Percentiles rank a stretch among this genome's conserved stretches.
Conservation (phyloP, 1,284 basidiomycete species). For the Athelia sp. region DNA sequence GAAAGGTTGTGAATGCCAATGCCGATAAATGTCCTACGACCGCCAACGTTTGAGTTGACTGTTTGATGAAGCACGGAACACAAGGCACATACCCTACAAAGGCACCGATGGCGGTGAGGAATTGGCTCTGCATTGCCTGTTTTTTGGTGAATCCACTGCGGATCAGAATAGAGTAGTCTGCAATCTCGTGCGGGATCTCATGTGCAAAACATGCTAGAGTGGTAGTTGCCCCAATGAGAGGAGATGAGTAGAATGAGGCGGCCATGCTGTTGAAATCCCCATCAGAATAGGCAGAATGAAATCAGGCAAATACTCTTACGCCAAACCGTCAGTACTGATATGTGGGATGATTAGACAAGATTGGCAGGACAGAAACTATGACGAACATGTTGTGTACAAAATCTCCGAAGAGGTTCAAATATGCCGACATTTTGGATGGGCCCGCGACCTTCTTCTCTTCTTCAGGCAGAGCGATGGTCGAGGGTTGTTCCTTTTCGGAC, state of each 20-base stretch:
- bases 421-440: constrained; percentile 80
- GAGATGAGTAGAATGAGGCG: constrained; percentile 86
- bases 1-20: constrained; percentile 78
- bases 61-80: neutral
- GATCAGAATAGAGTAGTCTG: constrained; percentile 86
- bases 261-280: constrained; percentile 58
- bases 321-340: constrained; percentile 76
- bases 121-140: constrained; percentile 89
- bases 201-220: constrained; percentile 90
- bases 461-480: constrained; percentile 19
- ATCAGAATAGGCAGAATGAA: neutral
- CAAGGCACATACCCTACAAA: constrained; percentile 55
- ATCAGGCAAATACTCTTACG: constrained; percentile 43
- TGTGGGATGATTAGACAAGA: constrained; percentile 12
- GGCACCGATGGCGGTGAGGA: constrained; percentile 83
- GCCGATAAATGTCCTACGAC: constrained; percentile 76
- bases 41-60: too few relatives aligned
- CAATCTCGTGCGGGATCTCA: constrained; percentile 90
- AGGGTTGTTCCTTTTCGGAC: constrained; percentile 18
- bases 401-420: constrained; percentile 87
- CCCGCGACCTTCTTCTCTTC: constrained; percentile 30
- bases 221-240: constrained; percentile 84
- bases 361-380: constrained; percentile 10
- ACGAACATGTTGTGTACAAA: constrained; percentile 84
- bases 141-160: constrained; percentile 85